Conservation (phyloP, 2,329 filamentous ascomycete genomes). For the Penicillium sclerotiorum region DNA sequence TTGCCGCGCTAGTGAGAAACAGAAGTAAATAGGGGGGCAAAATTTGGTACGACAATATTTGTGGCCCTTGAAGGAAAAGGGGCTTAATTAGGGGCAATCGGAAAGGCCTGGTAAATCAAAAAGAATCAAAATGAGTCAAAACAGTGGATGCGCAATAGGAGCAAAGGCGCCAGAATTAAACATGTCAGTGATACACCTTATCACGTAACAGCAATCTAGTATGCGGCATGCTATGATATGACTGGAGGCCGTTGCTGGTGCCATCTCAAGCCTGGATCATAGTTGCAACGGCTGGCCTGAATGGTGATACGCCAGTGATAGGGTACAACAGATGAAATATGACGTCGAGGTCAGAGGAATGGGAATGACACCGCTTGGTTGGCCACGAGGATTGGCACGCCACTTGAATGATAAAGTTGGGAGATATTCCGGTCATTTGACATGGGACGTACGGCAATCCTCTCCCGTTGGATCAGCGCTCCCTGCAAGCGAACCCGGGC, state of each 20-base stretch:
- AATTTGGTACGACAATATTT: neutral
- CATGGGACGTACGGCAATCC: neutral
- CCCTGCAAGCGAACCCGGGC: constrained; percentile 12
- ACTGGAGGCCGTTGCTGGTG: no score
- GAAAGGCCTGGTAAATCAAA: neutral
- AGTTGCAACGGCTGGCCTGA: constrained; percentile 9
- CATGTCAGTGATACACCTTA: constrained; percentile 5
- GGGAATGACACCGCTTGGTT: constrained; percentile 18
- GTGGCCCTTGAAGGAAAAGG: constrained; percentile 8
- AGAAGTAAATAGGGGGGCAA: neutral
- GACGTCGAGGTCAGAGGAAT: constrained; percentile 6
- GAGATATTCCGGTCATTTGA: constrained; percentile 14
- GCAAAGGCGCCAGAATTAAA: no score
- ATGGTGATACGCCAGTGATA: constrained; percentile 16
- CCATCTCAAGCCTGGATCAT: no score
- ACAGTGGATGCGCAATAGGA: neutral
- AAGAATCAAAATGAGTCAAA: neutral
- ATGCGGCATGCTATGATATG: neutral
- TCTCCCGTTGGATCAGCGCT: constrained; percentile 13
- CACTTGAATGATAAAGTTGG: constrained; percentile 15
- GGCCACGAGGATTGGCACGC: constrained; percentile 22
- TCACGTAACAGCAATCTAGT: constrained; percentile 5
- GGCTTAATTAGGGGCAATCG: constrained; percentile 24
- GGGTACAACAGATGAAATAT: constrained; percentile 7
- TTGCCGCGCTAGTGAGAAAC: constrained; percentile 5